Evolutionary conservation across 768 basidiomycete species (phyloP).

Genomic region (Calocybe cyanea): DNA sequence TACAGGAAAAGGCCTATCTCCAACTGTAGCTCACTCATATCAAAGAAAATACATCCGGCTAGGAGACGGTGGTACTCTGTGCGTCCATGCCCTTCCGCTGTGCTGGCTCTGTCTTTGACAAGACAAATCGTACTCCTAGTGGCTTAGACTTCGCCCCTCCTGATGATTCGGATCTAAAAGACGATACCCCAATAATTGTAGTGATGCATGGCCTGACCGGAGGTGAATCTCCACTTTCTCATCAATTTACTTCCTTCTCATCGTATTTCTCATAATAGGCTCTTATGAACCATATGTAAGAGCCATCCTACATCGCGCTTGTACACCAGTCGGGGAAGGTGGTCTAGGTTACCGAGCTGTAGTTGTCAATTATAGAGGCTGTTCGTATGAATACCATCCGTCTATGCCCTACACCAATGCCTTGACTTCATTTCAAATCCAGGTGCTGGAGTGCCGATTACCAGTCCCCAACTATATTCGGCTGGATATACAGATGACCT

Average conservation of each 20-base stretch:
- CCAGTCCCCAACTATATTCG: conserved; percentile 79
- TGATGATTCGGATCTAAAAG: conserved; percentile 30
- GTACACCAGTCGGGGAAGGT: conserved; percentile 66
- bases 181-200: conserved; percentile 51
- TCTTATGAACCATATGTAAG: conserved; percentile 91
- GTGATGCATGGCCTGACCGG: conserved; percentile 57
- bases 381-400: conserved; percentile 40
- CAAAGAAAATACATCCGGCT: conserved; percentile 45
- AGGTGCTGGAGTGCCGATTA: conserved; percentile 87
- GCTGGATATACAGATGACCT: conserved; percentile 90
- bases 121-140: conserved; percentile 28
- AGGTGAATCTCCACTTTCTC: conserved; percentile 25
- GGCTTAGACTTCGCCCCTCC: conserved; percentile 65
- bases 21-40: neutral
- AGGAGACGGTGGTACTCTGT: conserved; percentile 66
- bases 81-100: conserved; percentile 17
- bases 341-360: conserved; percentile 89
- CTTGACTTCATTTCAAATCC: conserved; percentile 12
- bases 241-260: conserved; percentile 1
- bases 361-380: conserved; percentile 91
- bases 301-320: conserved; percentile 72
- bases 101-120: neutral
- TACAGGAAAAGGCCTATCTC: neutral
- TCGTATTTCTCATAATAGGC: conserved; percentile 46
- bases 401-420: conserved; percentile 4